Conservation (phyloP, 2,329 filamentous ascomycete genomes). For the Colletotrichum euphorbiae region DNA sequence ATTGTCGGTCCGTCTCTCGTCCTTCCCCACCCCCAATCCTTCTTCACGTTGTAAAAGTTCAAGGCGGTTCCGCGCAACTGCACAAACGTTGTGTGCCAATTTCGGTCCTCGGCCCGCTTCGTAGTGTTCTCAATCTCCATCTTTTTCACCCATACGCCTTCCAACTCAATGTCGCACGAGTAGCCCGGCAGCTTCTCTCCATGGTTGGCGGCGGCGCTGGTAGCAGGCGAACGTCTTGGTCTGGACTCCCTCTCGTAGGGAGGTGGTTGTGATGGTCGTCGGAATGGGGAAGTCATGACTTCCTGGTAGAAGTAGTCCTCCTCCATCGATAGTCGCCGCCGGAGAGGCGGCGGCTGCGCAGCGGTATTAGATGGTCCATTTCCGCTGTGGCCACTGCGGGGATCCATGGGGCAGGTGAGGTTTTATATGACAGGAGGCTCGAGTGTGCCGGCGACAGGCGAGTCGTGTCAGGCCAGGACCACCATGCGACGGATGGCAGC, state of each 20-base stretch:
- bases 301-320: conserved; percentile 66
- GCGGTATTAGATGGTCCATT: conserved; percentile 45
- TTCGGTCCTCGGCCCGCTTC: conserved; percentile 70
- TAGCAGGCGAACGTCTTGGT: conserved; percentile 43
- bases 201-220: conserved; percentile 36
- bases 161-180: conserved; percentile 65
- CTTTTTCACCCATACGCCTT: conserved; percentile 71
- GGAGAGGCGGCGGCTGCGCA: conserved; percentile 52
- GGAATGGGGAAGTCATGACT: conserved; percentile 59
- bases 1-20: conserved; percentile 59
- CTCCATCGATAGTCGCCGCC: conserved; percentile 65
- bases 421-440: conserved; percentile 36
- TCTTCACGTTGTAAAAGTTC: conserved; percentile 72
- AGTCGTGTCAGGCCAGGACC: conserved; percentile 39
- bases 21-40: conserved; percentile 63
- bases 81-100: conserved; percentile 73
- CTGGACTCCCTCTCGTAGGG: conserved; percentile 53
- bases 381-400: conserved; percentile 37
- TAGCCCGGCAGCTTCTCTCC: conserved; percentile 65
- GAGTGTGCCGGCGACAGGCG: conserved; percentile 34
- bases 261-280: conserved; percentile 60
- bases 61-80: conserved; percentile 76
- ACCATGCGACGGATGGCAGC: conserved; percentile 38
- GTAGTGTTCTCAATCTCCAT: conserved; percentile 75
- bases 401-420: conserved; percentile 45